These are phyloP conservation scores for Talaromyces nanjingensis DNA, from an alignment of 495 filamentous ascomycete genomes.

Conservation along the genomic window DNA sequence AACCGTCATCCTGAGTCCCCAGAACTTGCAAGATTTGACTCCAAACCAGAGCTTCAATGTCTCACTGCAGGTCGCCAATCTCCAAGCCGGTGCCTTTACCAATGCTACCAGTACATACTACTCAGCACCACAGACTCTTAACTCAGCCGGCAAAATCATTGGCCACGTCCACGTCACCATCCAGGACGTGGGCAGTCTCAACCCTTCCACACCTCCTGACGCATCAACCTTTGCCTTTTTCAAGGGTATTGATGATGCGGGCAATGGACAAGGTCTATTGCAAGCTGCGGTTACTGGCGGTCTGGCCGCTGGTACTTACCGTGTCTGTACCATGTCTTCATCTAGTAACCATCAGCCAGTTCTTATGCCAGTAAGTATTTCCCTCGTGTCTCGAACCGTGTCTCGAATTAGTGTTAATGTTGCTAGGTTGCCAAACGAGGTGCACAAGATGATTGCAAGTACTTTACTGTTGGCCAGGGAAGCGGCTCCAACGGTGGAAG, in stretches of 20 bases:
- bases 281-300: conserved; percentile 51
- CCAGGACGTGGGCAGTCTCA: conserved; percentile 49
- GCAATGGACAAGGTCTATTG: conserved; percentile 56
- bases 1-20: conserved; percentile 51
- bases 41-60: conserved; percentile 51
- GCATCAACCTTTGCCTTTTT: conserved; percentile 61
- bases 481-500: not conserved
- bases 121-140: conserved; percentile 56
- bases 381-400: no score
- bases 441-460: conserved; percentile 64
- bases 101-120: conserved; percentile 58
- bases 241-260: conserved; percentile 70
- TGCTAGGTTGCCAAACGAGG: conserved; percentile 38
- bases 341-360: conserved; percentile 73
- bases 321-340: conserved; percentile 63
- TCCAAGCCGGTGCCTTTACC: conserved; percentile 59
- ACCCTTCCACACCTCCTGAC: conserved; percentile 45
- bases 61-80: conserved; percentile 50
- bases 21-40: conserved; percentile 36
- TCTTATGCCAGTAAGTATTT: conserved; percentile 52
- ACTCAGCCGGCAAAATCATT: conserved; percentile 44
- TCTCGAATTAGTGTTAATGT: not conserved
- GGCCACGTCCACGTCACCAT: conserved; percentile 70
- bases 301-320: conserved; percentile 57
- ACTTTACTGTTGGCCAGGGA: conserved; percentile 42